Base-by-base conservation (phyloP, 164 flowering plant genomes). In the Annona cherimola region DNA sequence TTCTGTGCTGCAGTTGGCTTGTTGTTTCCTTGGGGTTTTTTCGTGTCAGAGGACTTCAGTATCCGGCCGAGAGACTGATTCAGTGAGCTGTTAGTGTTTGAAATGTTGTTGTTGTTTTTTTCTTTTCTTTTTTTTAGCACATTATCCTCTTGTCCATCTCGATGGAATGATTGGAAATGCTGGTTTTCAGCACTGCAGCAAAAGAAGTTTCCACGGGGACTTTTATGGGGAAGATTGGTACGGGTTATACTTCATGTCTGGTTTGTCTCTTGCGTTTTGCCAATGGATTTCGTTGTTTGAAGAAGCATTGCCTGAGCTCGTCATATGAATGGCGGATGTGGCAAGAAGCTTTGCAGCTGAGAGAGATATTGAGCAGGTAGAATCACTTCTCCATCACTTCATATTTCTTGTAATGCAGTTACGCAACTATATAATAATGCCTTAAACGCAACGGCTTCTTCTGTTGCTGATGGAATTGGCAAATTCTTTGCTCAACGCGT, bases 331-430 rank as follows among this genome's bases (percentile, higher is more conserved):
- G 97, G 97, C 88, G 79, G 95, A 86, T 82, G 35, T 79, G 50
- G 84, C 82, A 78, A 86, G 83, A 84, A 69, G 69, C 76, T 79
- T 83, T 82, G 72, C 80, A 6, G 84, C 79, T 39, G 94, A 89
- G 71, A 87, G 89, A 82, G 92, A 90, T 77, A 72, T 83, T 26
- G 97, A 92, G 57, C 93, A 88, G 95, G 97, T 92, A 73, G 26
- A 14, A 26, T 57, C 16, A 46, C 4, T 35, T 45, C 9, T 50
- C 57, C 9, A 50, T 16, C 57, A 50, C 2, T 50, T 5, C 9
- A 16, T 50, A 26, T 26, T 26, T 26, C 35, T 26, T 26, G 35
- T 26, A 26, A 26, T 26, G 35, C 1, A 26, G 35, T 26, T 26
- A 26, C 1, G 35, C 35, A 26, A 26, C 35, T 26, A 26, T 26